Base-by-base conservation (phyloP, 2,329 filamentous ascomycete genomes). In the Coniella vitis region DNA sequence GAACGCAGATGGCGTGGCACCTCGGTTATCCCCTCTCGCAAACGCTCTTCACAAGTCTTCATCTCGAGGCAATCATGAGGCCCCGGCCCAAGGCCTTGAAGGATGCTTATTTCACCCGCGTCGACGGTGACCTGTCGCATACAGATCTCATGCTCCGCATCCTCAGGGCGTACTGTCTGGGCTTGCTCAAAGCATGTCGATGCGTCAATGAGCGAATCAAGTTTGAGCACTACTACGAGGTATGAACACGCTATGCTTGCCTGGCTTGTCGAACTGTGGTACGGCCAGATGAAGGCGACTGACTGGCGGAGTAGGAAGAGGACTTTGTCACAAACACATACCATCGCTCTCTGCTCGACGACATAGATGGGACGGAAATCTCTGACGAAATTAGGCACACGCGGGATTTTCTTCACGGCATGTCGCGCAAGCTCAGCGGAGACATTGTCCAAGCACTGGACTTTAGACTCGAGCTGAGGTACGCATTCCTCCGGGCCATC, bases 301-400 rank as follows among this genome's bases (percentile, higher is more conserved):
- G 25, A 29, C 10, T 5, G 10, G 25, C 10, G 5, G 25, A 29
- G 9, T 32, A 91, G 84, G 93, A 98, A 68, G 93, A 98, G 66
- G 93, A 98, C 61, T 96, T 98, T 62, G 88, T 94, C 17, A 90
- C 89, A 7, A 90, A 95, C 64, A 86, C 90, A 0, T 97, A 93
- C 63, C 86, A 90, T 57, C 80, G 90, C 34, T 81, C 80, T 12
- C 71, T 98, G 1, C 74, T 97, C 7, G 79, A 82, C 21, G 69
- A 75, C 13, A 74, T 91, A 49, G 70, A 78, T 14, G 65, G 74
- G 2, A 68, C 73, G 4, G 71, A 76, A n/a, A 73, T 89, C 20
- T 69, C 74, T 37, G 65, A 69, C 8, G 63, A 75, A 21, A 65
- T 89, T 17, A 64, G 75, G 20, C 68, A 76, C 31, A 81, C 82